Conservation (phyloP, 75 land plant species). For the Selaginella tamariscina region DNA sequence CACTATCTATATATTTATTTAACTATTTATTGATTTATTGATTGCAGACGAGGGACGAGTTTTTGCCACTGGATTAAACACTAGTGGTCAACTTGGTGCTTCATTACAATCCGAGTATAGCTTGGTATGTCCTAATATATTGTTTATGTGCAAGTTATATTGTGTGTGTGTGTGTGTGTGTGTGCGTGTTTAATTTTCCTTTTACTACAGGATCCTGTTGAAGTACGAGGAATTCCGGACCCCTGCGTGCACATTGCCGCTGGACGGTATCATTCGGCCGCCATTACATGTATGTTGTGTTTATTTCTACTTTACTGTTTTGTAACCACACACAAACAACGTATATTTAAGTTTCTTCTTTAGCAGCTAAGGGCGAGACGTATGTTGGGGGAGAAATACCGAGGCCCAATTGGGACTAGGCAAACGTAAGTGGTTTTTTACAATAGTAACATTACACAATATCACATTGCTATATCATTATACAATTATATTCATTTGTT, state of each 20-base stretch:
- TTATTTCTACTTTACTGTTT: not conserved
- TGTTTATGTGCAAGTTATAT: not conserved
- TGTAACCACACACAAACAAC: no score
- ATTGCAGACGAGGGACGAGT: conserved; percentile 64
- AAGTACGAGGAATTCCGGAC: conserved; percentile 46
- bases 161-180: no score
- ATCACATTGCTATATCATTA: not conserved
- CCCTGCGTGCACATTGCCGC: conserved; percentile 48
- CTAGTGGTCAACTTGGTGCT: conserved; percentile 70
- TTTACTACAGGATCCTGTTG: conserved; percentile 49
- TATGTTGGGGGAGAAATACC: conserved; percentile 10
- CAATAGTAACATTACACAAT: not conserved
- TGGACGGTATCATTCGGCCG: conserved; percentile 70
- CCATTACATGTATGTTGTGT: conserved; percentile 20
- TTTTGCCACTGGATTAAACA: conserved; percentile 78
- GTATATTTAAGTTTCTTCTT: no score
- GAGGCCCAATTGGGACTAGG: conserved; percentile 2
- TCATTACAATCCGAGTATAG: conserved; percentile 23
- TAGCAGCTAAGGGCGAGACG: not conserved
- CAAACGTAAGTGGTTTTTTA: not conserved
- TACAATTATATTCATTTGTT: not conserved
- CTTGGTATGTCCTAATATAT: conserved; percentile 24
- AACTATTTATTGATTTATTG: no score
- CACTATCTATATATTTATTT: no score
- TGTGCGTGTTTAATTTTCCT: no score